Evolutionary conservation across 2,329 filamentous ascomycete species (phyloP), one percentile per base, ranked within the genome.

Genomic region (Saccharata proteae): DNA sequence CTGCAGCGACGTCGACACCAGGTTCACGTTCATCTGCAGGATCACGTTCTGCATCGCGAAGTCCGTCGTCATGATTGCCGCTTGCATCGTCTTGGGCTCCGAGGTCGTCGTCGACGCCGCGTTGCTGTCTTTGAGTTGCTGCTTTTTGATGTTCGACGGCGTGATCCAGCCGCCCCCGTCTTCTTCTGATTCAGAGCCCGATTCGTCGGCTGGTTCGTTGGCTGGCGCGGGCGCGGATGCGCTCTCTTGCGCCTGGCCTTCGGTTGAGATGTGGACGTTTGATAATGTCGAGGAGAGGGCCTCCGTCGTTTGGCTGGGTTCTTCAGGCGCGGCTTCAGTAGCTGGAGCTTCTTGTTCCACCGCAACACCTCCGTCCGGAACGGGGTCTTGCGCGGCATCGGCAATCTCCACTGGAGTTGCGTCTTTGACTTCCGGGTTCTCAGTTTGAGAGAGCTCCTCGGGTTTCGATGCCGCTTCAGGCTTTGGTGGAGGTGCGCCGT

Each of bases 31-130:
- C 65, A 96, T 92, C 44, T 92, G 83, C 4, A 98, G 69, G 2
- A 90, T 72, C 6, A 96, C 85, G 53, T 96, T 96, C 61, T 96
- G 88, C 83, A 98, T 93, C 34, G 90, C 88, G 58, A 82, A 96
- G 63, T 98, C 90, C 34, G 80, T 85, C 2, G 90, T 96, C 49
- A 96, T 78, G 26, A 88, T 77, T n/a, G 85, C 88, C 11, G 82
- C 83, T 56, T 92, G 78, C 44, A 94, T 78, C 9, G 72, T 74
- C 39, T 71, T 71, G 20, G 71, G 65, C 32, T 72, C 65, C 2
- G 67, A 53, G 11, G 42, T 36, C 15, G 37, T 66, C 58, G 23
- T 66, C 58, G 13, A 43, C 21, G 40, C 32, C 26, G 29, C 62
- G 54, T 38, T 36, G 35, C 65, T 58, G 44, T 88, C 77, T 50